These are phyloP conservation scores for Camillea tinctor DNA, from an alignment of 2,329 filamentous ascomycete genomes.

Conservation along the genomic window DNA sequence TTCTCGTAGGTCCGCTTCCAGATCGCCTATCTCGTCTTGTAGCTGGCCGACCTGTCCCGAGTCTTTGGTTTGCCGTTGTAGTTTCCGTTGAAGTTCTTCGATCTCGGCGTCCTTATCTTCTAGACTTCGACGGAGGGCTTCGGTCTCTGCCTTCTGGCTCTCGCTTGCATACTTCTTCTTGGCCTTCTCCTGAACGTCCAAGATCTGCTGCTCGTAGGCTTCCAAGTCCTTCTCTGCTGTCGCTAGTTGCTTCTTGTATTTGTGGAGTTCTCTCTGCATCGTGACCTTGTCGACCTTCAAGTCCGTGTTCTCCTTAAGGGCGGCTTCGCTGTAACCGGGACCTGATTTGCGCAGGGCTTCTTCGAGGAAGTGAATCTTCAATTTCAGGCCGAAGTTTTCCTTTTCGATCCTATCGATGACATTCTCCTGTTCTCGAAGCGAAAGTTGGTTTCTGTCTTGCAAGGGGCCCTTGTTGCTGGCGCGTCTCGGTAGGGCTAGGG, in stretches of 20 bases:
- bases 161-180: conserved; percentile 75
- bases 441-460: conserved; percentile 85
- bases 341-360: conserved; percentile 85
- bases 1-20: conserved; percentile 72
- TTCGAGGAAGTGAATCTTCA: conserved; percentile 96
- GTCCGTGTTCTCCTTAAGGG: conserved; percentile 91
- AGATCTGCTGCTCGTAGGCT: conserved; percentile 75
- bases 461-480: conserved; percentile 65
- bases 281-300: conserved; percentile 88
- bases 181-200: conserved; percentile 78
- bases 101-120: conserved; percentile 60
- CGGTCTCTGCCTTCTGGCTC: conserved; percentile 60
- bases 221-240: conserved; percentile 86
- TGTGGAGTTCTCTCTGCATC: conserved; percentile 81
- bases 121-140: conserved; percentile 55
- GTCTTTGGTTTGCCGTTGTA: conserved; percentile 56
- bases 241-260: conserved; percentile 80
- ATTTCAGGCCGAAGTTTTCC: conserved; percentile 94
- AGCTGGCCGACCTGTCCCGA: conserved; percentile 63
- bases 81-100: conserved; percentile 57
- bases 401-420: conserved; percentile 96
- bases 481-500: conserved; percentile 67
- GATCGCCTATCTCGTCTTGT: conserved; percentile 70
- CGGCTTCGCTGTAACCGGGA: conserved; percentile 83
- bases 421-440: conserved; percentile 90